Base-by-base conservation (phyloP, 805 yeast genomes). In the Hanseniaspora mollemarum region DNA sequence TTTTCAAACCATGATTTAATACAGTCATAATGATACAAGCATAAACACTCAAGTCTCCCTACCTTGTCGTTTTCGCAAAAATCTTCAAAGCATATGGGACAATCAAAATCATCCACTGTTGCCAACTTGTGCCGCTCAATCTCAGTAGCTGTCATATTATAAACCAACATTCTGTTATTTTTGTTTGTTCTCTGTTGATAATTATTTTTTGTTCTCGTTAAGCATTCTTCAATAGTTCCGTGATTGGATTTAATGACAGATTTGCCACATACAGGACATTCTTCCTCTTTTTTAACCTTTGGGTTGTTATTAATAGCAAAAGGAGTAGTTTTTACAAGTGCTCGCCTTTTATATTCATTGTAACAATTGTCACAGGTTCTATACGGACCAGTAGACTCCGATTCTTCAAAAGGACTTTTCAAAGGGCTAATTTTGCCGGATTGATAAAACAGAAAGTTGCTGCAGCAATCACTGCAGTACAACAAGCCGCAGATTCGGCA, bases 21-120 rank as follows among this genome's bases (percentile, higher is more conserved):
- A 66, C 98, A 92, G 55, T 75, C 70, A 62, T 87, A 87, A 60
- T 92, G 99, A 64, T 87, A 92, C 32, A 88, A 86, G 62, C 99
- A 92, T 13, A 92, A 71, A 63, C 99, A 92, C 64, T 90, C 97
- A 53, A 92, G 67, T 38, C 99, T 69, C 0, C 95, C 97, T 16
- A 92, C 90, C 59, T 81, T 82, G 51, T 87, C 92, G 1, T 95
- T 95, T 0, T 88, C 85, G 43, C 68, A 67, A 62, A 88, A 77
- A 18, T 85, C 94, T 62, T 92, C 98, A 55, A 90, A 77, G 61
- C 99, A 92, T 22, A 92, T 90, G 15, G 87, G 90, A 63, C 99
- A 92, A 63, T 92, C 97, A 44, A 77, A 77, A 31, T 72, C 71
- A 25, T 67, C 61, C 8, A 59, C 61, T 15, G 54, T 54, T 19